Conservation (phyloP, 2,329 filamentous ascomycete genomes). For the Pseudogymnoascus verrucosus region DNA sequence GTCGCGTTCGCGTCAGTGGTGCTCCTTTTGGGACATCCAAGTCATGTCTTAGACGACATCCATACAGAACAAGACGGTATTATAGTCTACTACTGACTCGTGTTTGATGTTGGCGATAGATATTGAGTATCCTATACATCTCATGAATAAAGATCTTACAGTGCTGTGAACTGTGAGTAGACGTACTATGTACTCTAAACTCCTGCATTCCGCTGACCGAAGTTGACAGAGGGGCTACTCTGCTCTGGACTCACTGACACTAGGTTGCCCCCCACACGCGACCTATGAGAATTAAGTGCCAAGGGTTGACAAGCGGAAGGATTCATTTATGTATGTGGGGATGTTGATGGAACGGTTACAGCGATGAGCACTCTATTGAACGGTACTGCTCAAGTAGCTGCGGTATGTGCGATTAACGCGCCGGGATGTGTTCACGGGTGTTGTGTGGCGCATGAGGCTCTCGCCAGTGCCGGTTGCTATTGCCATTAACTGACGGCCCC, state of each 20-base stretch:
- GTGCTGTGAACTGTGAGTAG: not conserved
- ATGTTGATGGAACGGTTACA: not conserved
- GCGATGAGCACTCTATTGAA: not conserved
- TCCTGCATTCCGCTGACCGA: not conserved
- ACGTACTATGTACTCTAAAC: not conserved
- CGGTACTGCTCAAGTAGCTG: not conserved
- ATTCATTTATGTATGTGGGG: not conserved
- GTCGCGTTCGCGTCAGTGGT: not conserved
- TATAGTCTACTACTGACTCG: not conserved
- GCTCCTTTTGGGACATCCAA: not conserved
- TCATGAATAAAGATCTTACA: not conserved
- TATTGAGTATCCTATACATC: not conserved
- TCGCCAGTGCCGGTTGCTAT: not conserved
- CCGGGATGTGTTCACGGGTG: not conserved
- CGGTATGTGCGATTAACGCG: not conserved
- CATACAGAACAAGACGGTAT: not conserved
- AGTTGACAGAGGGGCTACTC: not conserved
- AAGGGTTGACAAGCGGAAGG: not conserved
- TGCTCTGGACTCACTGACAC: not conserved
- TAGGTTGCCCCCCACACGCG: not conserved
- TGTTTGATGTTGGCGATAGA: not conserved
- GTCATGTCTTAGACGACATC: not conserved
- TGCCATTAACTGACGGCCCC: not conserved
- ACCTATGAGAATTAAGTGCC: not conserved
- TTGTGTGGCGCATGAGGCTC: constrained; percentile 4